Conservation (phyloP, 1,284 basidiomycete species). For the Ceratorhiza oryzae-sativae region DNA sequence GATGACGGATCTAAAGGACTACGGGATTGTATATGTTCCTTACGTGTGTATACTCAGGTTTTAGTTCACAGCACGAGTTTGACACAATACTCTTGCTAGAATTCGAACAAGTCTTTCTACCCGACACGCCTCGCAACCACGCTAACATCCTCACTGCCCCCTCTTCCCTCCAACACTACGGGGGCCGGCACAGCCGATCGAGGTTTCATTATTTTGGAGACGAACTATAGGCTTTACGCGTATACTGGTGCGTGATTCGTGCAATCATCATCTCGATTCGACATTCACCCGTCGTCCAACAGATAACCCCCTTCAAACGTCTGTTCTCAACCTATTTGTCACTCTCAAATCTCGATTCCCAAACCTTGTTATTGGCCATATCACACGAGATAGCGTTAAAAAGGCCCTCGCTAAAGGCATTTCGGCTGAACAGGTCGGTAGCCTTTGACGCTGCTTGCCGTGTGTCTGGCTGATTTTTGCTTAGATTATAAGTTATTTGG, state of each 20-base stretch:
- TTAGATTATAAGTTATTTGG: constrained; percentile 95
- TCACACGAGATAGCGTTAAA: constrained; percentile 95
- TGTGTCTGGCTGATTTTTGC: constrained; percentile 5
- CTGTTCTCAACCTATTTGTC: constrained; percentile 94
- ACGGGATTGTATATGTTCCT: constrained; percentile 90
- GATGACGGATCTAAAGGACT: constrained; percentile 91
- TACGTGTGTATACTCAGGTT: constrained; percentile 54
- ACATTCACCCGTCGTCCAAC: constrained; percentile 4
- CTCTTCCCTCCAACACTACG: constrained; percentile 61
- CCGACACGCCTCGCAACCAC: constrained; percentile 97
- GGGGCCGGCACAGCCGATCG: constrained; percentile 66
- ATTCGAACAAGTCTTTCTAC: constrained; percentile 71
- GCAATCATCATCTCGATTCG: neutral
- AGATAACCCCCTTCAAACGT: constrained; percentile 96
- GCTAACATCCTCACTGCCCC: constrained; percentile 76
- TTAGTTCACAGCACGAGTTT: neutral
- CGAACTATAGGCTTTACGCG: constrained; percentile 97
- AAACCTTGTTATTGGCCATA: constrained; percentile 93
- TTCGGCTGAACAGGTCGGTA: constrained; percentile 95
- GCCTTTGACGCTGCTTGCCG: neutral
- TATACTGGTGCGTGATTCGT: constrained; percentile 78
- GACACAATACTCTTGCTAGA: neutral
- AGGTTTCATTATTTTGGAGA: constrained; percentile 96
- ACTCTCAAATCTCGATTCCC: constrained; percentile 93
- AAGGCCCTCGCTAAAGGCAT: constrained; percentile 94